Conservation (phyloP, 306 rosid genomes). For the Trichosanthes cucumerina region DNA sequence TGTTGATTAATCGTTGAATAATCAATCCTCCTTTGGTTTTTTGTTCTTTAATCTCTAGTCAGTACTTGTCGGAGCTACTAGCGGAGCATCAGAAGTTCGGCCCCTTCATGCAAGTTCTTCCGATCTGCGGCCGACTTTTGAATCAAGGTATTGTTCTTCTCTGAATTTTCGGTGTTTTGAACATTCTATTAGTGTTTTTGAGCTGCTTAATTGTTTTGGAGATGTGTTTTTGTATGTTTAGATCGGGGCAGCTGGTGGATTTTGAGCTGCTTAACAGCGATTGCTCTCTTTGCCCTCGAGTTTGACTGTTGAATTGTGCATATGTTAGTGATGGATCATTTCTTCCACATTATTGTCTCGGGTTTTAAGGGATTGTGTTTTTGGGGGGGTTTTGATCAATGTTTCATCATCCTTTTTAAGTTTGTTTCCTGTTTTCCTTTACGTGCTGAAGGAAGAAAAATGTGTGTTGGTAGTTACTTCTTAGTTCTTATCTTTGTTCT, state of each 20-base stretch:
- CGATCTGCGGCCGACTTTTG: slow-evolving; percentile 77
- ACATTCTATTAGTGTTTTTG: background rate
- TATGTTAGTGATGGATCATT: background rate
- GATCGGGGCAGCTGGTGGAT: background rate
- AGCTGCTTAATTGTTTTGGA: background rate
- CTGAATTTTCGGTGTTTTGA: background rate
- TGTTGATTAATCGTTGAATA: background rate
- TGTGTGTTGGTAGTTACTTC: background rate
- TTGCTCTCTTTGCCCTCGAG: background rate
- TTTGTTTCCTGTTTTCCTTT: background rate
- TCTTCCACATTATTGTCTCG: background rate
- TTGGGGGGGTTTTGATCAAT: background rate
- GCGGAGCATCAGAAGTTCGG: slow-evolving; percentile 93
- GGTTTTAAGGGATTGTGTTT: background rate
- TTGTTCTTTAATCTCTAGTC: slow-evolving; percentile 36
- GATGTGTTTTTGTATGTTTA: background rate
- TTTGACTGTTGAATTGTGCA: slow-evolving; percentile 4
- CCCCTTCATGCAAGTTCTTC: slow-evolving; percentile 83
- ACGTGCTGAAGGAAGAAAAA: background rate
- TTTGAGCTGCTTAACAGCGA: background rate
- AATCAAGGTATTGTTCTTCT: slow-evolving; percentile 60
- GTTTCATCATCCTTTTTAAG: background rate
- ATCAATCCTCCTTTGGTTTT: slow-evolving; percentile 20
- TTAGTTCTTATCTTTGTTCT: background rate
- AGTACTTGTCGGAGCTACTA: slow-evolving; percentile 78